Percentiles rank a stretch among this genome's conserved stretches.
phyloP scores from a whole-genome alignment of 306 rosid genomes.

The Cicer yamashitae region DNA sequence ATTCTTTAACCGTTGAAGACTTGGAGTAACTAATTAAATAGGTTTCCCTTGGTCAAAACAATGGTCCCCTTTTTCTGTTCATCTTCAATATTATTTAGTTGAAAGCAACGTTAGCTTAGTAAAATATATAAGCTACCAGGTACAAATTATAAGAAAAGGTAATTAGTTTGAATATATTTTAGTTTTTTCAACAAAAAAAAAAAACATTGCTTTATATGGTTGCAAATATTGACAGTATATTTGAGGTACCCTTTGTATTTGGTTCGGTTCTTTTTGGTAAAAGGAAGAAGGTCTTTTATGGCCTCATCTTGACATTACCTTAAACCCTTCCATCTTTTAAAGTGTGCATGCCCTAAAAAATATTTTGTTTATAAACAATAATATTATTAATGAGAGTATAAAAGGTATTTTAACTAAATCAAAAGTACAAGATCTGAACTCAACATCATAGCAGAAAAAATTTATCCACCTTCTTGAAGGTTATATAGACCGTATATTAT shows the following conservation, averaged over 20 bases:
- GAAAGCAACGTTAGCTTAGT: slow-evolving; percentile 29
- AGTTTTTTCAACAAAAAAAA: background rate
- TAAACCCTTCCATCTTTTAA: slow-evolving; percentile 33
- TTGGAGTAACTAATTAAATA: background rate
- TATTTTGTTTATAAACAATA: too few relatives aligned
- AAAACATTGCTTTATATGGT: slow-evolving; percentile 25
- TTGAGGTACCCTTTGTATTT: background rate
- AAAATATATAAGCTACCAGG: background rate
- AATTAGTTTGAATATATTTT: background rate
- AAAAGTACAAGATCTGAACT: too few relatives aligned
- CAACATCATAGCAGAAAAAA: too few relatives aligned
- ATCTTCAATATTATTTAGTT: background rate
- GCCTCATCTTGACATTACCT: slow-evolving; percentile 24
- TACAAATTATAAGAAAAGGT: background rate
- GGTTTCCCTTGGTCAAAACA: slow-evolving; percentile 34
- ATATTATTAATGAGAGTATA: too few relatives aligned
- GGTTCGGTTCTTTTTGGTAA: slow-evolving; percentile 22
- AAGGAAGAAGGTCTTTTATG: slow-evolving; percentile 36
- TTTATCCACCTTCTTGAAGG: too few relatives aligned
- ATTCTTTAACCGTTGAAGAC: too few relatives aligned
- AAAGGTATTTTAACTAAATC: too few relatives aligned
- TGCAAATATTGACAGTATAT: slow-evolving; percentile 15
- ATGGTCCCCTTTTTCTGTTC: slow-evolving; percentile 9
- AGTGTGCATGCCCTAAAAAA: slow-evolving; percentile 17
- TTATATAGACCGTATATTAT: too few relatives aligned